phyloP scores from a whole-genome alignment of 2,329 filamentous ascomycete genomes.

The Xylaria sp. region DNA sequence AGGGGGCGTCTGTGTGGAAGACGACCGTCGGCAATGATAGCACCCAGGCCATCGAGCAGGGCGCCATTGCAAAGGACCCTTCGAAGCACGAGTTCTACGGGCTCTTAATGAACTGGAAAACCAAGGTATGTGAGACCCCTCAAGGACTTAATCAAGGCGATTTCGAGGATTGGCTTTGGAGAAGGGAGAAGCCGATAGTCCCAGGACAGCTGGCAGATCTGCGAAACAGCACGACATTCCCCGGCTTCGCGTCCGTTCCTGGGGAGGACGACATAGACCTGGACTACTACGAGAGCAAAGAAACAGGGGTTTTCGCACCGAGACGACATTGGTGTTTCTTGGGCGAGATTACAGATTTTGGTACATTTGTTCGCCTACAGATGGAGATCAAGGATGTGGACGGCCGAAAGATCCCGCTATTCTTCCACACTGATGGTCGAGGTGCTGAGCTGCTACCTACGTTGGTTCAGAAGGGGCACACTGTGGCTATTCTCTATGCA shows the following conservation, averaged over 20 bases:
- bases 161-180: conserved; percentile 18
- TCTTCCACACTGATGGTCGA: conserved; percentile 12
- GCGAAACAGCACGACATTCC: conserved; percentile 1
- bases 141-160: conserved; percentile 1
- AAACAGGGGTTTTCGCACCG: not conserved
- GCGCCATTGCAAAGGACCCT: not conserved
- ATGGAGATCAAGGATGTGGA: conserved; percentile 11
- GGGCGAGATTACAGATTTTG: conserved; percentile 1
- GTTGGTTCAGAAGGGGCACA: conserved; percentile 1
- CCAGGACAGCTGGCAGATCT: not conserved
- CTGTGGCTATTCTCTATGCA: conserved; percentile 9
- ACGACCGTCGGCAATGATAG: not conserved
- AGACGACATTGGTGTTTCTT: conserved; percentile 14
- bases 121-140: conserved; percentile 2
- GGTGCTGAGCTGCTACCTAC: not conserved
- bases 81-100: conserved; percentile 5
- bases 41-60: not conserved
- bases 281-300: not conserved
- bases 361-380: not conserved
- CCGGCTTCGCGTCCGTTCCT: not conserved
- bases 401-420: not conserved
- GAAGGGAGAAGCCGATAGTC: not conserved
- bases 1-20: conserved; percentile 4
- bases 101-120: conserved; percentile 6
- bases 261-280: not conserved